phyloP scores from a whole-genome alignment of 129 eudicot species.

The Kitagawia praeruptora region DNA sequence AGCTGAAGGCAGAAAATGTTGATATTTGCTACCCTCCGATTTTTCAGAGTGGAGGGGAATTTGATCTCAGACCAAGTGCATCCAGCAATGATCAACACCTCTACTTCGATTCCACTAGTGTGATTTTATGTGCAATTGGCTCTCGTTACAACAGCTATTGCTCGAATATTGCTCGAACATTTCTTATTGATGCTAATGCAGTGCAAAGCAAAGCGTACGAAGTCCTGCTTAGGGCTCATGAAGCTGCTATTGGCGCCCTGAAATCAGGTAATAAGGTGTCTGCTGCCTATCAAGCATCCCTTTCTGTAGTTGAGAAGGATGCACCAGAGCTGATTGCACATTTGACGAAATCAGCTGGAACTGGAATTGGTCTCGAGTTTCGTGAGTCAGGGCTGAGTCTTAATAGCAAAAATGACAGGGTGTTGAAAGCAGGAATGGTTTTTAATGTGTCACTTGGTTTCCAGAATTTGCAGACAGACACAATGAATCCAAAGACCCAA shows the following conservation, averaged over 20 bases:
- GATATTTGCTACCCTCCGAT: conserved; percentile 58
- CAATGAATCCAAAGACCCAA: conserved; percentile 36
- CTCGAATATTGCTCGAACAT: conserved; percentile 42
- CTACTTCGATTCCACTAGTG: conserved; percentile 47
- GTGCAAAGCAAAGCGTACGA: conserved; percentile 43
- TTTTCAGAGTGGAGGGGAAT: conserved; percentile 53
- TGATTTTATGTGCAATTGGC: conserved; percentile 51
- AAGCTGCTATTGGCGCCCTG: conserved; percentile 40
- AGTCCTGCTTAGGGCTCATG: conserved; percentile 44
- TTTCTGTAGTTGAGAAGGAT: conserved; percentile 33
- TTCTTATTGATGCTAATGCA: conserved; percentile 41
- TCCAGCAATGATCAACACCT: conserved; percentile 45
- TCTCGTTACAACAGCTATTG: conserved; percentile 49
- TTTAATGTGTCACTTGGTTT: conserved; percentile 47
- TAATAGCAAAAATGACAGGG: conserved; percentile 35
- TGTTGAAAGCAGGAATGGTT: conserved; percentile 43
- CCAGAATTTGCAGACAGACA: conserved; percentile 39
- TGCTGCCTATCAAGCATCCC: conserved; percentile 34
- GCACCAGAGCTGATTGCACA: conserved; percentile 45
- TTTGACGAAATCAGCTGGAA: conserved; percentile 42
- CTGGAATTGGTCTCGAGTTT: conserved; percentile 50
- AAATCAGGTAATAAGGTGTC: conserved; percentile 39
- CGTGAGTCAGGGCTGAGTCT: conserved; percentile 45
- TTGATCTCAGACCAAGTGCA: conserved; percentile 51
- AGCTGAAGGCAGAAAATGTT: conserved; percentile 46